phyloP scores from a whole-genome alignment of 1,284 basidiomycete species.

The Boletus mariae region DNA sequence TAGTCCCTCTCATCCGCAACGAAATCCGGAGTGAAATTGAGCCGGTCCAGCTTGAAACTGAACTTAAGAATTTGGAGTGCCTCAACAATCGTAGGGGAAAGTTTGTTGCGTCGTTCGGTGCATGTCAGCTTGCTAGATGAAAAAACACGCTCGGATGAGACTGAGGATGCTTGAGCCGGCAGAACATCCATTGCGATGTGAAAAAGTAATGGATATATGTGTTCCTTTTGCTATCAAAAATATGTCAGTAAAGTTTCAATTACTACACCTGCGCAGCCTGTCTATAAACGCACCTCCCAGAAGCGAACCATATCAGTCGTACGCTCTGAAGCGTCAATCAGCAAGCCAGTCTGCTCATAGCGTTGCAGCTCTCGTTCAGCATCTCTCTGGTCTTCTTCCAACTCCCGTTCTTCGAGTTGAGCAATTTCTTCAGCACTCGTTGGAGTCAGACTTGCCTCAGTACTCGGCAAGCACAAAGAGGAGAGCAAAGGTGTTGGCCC shows the following conservation, averaged over 20 bases:
- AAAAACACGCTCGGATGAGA: too few species aligned
- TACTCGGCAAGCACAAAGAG: not conserved
- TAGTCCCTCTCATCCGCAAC: too few species aligned
- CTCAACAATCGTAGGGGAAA: too few species aligned
- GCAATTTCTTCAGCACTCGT: not conserved
- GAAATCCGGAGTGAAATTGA: too few species aligned
- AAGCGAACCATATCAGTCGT: not conserved
- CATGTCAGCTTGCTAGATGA: too few species aligned
- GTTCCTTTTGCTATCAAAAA: slow-evolving; percentile 1
- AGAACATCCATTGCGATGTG: not conserved
- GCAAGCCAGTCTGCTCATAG: not conserved
- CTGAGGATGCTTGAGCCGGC: not conserved
- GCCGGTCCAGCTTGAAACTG: too few species aligned
- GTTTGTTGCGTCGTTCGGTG: too few species aligned
- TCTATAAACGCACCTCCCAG: not conserved
- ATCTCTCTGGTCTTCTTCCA: not conserved
- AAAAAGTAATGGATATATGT: not conserved
- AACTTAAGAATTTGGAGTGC: too few species aligned
- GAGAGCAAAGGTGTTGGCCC: not conserved
- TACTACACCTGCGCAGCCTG: not conserved
- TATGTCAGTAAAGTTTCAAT: too few species aligned
- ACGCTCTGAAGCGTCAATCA: not conserved
- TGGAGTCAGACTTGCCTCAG: not conserved
- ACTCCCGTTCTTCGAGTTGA: not conserved
- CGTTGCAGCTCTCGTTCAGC: not conserved